Evolutionary conservation across 2,329 filamentous ascomycete genomes (phyloP), one percentile per base, ranked within the genome.

Genomic region (Bipolaris gigantea): DNA sequence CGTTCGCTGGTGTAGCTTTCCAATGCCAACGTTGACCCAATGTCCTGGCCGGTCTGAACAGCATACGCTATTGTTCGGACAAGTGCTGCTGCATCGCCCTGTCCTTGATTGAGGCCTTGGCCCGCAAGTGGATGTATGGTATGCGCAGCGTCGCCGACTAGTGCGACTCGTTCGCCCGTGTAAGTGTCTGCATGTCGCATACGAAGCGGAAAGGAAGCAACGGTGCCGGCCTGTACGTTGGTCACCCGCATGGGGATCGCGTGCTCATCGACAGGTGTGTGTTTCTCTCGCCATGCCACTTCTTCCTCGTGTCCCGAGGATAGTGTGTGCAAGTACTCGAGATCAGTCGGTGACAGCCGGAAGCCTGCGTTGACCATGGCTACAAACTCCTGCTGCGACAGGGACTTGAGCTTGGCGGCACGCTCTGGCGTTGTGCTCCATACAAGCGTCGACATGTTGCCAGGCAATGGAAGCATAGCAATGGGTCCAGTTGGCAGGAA

Each of bases 141-240:
- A 73, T 99, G 94, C 7, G 94, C 94, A 1, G 94, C 94, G 62
- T 99, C 94, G 56, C 94, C 94, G 33, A 99, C 85, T 1, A 99
- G 83, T 0, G 92, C 94, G 8, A 97, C 81, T n/a, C 94, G 88
- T 67, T 96, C 91, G 35, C 87, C 89, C 38, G 90, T 89, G 71
- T 99, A 99, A 1, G 90, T 91, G 68, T 95, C 90, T n/a, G 93
- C 92, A 72, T 99, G 94, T 25, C 92, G 87, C 79, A 97, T 82
- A 69, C 89, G 90, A 16, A 99, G 83, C 0, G 94, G 94, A 75
- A 99, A 99, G 0, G 90, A 92, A 1, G 94, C 93, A 13, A 95
- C 80, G 16, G 85, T 91, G 63, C 87, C 87, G 48, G 88, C 81
- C 72, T 97, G 92, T 1, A 97, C 86, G 21, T 80, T 84, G 1